Conservation (phyloP, 352 stramenopile genomes). For the Pythium brassicae region DNA sequence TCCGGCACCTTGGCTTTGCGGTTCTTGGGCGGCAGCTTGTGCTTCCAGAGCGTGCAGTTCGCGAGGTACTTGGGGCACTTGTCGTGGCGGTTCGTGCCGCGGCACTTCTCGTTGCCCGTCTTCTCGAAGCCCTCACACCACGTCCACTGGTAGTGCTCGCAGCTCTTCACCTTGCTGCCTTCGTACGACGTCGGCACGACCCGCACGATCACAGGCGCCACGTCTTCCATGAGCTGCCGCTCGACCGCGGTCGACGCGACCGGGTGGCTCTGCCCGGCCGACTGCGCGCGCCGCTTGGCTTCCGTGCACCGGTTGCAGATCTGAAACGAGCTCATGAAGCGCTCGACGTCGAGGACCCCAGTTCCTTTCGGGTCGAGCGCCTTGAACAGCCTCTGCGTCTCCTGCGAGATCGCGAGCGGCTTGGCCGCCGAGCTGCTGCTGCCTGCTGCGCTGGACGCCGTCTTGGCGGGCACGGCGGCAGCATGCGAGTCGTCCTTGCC, state of each 20-base stretch:
- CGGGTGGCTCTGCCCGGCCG: slow-evolving; percentile 47
- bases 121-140: slow-evolving; percentile 86
- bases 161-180: slow-evolving; percentile 79
- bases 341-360: slow-evolving; percentile 53
- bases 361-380: slow-evolving; percentile 39
- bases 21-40: slow-evolving; percentile 83
- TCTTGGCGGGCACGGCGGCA: slow-evolving; percentile 1
- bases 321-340: slow-evolving; percentile 84
- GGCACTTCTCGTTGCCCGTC: slow-evolving; percentile 81
- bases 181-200: slow-evolving; percentile 67
- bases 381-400: slow-evolving; percentile 57
- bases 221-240: slow-evolving; percentile 70
- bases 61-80: slow-evolving; percentile 85
- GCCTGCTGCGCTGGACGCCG: slow-evolving; percentile 1
- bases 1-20: slow-evolving; percentile 69
- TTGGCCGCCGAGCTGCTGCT: slow-evolving; percentile 11
- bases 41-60: slow-evolving; percentile 85
- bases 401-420: slow-evolving; percentile 17
- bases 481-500: slow-evolving; percentile 45
- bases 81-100: slow-evolving; percentile 79
- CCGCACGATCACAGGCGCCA: slow-evolving; percentile 70
- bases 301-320: slow-evolving; percentile 86
- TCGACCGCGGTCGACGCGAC: slow-evolving; percentile 49
- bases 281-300: slow-evolving; percentile 59
- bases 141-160: slow-evolving; percentile 84